Percentiles rank a stretch among this genome's conserved stretches.
phyloP scores from a whole-genome alignment of 192 early-diverging fungal species.

The Dissophora globulifera region DNA sequence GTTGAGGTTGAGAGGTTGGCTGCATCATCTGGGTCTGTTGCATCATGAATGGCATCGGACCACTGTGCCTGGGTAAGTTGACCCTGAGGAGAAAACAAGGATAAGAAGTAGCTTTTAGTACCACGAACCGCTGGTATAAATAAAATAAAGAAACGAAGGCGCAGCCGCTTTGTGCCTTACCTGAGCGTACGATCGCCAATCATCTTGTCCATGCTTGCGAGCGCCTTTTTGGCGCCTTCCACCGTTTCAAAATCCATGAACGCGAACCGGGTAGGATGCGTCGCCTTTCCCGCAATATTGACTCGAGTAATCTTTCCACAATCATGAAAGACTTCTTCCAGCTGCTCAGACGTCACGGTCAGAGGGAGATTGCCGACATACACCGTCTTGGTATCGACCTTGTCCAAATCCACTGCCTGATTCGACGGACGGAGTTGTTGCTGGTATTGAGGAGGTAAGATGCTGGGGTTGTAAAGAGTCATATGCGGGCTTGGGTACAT shows the following conservation, averaged over 20 bases:
- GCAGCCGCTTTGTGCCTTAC: background rate
- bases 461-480: conserved; percentile 38
- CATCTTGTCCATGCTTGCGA: conserved; percentile 38
- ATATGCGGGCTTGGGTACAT: conserved; percentile 52
- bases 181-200: conserved; percentile 45
- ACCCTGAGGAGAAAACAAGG: conserved; percentile 19
- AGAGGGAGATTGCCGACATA: conserved; percentile 47
- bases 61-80: conserved; percentile 33
- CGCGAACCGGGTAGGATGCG: conserved; percentile 48
- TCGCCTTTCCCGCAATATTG: conserved; percentile 50
- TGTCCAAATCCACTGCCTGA: conserved; percentile 32
- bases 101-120: no score
- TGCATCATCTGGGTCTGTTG: conserved; percentile 52
- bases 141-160: background rate
- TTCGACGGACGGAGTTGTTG: conserved; percentile 8
- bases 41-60: conserved; percentile 44
- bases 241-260: conserved; percentile 52
- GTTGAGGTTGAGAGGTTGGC: conserved; percentile 13
- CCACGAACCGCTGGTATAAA: no score
- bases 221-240: conserved; percentile 43
- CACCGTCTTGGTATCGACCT: conserved; percentile 44
- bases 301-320: conserved; percentile 48
- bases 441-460: conserved; percentile 29
- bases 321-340: conserved; percentile 45
- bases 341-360: conserved; percentile 41